A percentile compares a stretch with the other conserved stretches of the same genome.
phyloP scores from a whole-genome alignment of 371 early-diverging fungal genomes.

The Mucor racemosus region DNA sequence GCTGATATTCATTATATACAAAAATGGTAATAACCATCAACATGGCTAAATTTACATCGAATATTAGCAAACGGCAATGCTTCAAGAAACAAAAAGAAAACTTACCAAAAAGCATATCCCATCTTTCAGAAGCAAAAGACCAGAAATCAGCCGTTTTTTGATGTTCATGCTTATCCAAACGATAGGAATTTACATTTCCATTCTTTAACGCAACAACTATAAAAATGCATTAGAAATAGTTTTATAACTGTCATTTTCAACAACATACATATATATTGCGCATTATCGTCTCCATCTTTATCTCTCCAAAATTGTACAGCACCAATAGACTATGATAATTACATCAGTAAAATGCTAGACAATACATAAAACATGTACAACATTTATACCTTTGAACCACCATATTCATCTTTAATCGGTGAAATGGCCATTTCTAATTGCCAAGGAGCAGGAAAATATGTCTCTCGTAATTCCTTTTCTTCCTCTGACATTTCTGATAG shows the following conservation, averaged over 20 bases:
- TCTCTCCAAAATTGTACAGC: slow-evolving; percentile 23
- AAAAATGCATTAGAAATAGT: not conserved
- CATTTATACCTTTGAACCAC: slow-evolving; percentile 16
- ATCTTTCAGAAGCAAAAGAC: slow-evolving; percentile 36
- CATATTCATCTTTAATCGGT: slow-evolving; percentile 15
- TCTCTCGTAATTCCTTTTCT: slow-evolving; percentile 7
- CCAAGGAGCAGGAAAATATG: slow-evolving; percentile 26
- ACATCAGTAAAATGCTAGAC: not conserved
- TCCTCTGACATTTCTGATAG: slow-evolving; percentile 20
- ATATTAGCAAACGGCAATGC: not conserved
- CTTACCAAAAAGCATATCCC: slow-evolving; percentile 46
- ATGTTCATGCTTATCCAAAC: slow-evolving; percentile 30
- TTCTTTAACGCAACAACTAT: slow-evolving; percentile 34
- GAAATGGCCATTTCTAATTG: slow-evolving; percentile 23
- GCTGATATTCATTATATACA: slow-evolving; percentile 39
- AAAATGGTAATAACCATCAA: slow-evolving; percentile 32
- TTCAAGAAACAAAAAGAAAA: not conserved
- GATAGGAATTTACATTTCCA: slow-evolving; percentile 35
- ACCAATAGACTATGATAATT: slow-evolving; percentile 17
- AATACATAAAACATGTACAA: not conserved
- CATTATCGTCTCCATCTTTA: slow-evolving; percentile 1
- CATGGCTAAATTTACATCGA: slow-evolving; percentile 24
- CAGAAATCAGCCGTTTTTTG: slow-evolving; percentile 26
- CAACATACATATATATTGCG: slow-evolving; percentile 22
- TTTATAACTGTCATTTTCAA: not conserved